Evolutionary conservation across 2,329 filamentous ascomycete species (phyloP).

Genomic region (Hypoxylon sp.): DNA sequence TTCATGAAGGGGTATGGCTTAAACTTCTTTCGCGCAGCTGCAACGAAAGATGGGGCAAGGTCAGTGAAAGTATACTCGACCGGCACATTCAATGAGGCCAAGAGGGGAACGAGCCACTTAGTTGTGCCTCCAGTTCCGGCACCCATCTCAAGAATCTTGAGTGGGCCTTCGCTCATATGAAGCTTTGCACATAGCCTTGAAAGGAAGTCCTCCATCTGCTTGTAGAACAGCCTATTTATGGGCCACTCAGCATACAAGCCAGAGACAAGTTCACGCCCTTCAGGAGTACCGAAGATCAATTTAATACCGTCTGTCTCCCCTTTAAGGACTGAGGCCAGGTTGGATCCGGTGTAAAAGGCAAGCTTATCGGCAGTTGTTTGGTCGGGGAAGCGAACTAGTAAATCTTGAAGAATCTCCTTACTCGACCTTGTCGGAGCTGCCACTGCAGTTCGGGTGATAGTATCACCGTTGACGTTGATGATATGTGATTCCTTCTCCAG

Average conservation of each 20-base stretch:
- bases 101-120: slow-evolving; percentile 45
- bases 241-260: slow-evolving; percentile 54
- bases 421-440: slow-evolving; percentile 44
- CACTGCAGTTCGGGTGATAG: slow-evolving; percentile 49
- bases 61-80: slow-evolving; percentile 59
- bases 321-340: slow-evolving; percentile 48
- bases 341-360: slow-evolving; percentile 46
- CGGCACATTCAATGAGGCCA: slow-evolving; percentile 47
- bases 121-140: slow-evolving; percentile 55
- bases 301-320: slow-evolving; percentile 55
- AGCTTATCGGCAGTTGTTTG: slow-evolving; percentile 47
- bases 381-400: slow-evolving; percentile 48
- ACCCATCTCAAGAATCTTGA: slow-evolving; percentile 48
- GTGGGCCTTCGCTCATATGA: slow-evolving; percentile 33
- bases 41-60: slow-evolving; percentile 52
- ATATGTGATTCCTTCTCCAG: slow-evolving; percentile 52
- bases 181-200: slow-evolving; percentile 39
- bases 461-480: slow-evolving; percentile 47
- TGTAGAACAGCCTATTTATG: slow-evolving; percentile 52
- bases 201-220: slow-evolving; percentile 54
- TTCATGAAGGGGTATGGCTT: slow-evolving; percentile 47
- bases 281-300: slow-evolving; percentile 55
- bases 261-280: slow-evolving; percentile 53
- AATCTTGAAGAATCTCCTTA: slow-evolving; percentile 47
- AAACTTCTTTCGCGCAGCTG: slow-evolving; percentile 47